phyloP scores from a whole-genome alignment of 768 basidiomycete species.

The Kwoniella dendrophila region DNA sequence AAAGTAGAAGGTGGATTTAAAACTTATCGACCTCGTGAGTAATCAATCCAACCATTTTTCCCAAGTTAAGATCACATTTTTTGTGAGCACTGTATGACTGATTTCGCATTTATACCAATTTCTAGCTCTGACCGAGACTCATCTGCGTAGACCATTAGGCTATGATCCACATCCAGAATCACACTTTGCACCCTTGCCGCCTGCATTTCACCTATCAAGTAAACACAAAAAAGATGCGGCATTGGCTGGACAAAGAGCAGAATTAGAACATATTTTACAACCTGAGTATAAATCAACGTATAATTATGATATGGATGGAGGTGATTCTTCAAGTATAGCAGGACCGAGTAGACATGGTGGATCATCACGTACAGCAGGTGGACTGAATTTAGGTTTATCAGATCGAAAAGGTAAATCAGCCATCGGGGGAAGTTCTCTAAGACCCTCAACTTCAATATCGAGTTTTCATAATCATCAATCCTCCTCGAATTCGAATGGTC shows the following conservation, averaged over 20 bases:
- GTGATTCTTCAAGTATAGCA: conserved; percentile 29
- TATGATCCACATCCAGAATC: conserved; percentile 43
- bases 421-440: not conserved
- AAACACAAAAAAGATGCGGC: conserved; percentile 39
- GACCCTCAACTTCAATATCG: conserved; percentile 24
- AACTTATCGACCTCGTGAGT: conserved; percentile 48
- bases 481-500: not conserved
- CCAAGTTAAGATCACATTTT: not conserved
- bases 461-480: conserved; percentile 20
- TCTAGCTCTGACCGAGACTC: conserved; percentile 44
- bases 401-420: conserved; percentile 23
- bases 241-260: conserved; percentile 40
- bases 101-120: not conserved
- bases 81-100: no score
- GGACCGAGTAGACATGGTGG: conserved; percentile 24
- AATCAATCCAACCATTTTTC: not conserved
- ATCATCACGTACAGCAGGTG: conserved; percentile 21
- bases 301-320: conserved; percentile 17
- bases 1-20: conserved; percentile 42
- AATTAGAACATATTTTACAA: conserved; percentile 47
- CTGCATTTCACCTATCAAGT: conserved; percentile 32
- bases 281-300: conserved; percentile 39
- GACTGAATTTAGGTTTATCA: conserved; percentile 14
- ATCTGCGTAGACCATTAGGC: conserved; percentile 30
- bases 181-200: conserved; percentile 46